Conservation (phyloP, 768 basidiomycete species). For the Udeniomyces megalosporus region DNA sequence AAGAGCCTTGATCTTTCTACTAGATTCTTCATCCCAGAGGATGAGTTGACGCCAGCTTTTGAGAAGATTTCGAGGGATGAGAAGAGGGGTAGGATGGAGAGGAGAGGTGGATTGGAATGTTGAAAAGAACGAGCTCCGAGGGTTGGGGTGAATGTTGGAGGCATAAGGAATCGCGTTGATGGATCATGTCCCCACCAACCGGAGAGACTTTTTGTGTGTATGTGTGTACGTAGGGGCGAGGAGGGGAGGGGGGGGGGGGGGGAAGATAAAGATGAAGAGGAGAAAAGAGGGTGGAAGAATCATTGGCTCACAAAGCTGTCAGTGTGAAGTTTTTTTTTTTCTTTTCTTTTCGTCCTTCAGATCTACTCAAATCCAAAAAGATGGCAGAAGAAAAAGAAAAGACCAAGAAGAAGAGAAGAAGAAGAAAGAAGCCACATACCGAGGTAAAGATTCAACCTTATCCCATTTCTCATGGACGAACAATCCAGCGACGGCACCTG, state of each 20-base stretch:
- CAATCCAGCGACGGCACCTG: constrained; percentile 84
- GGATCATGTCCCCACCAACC: constrained; percentile 98
- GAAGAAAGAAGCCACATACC: neutral
- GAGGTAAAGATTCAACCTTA: constrained; percentile 25
- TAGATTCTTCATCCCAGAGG: too few species aligned
- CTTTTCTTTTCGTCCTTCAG: too few species aligned
- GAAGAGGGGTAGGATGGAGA: constrained; percentile 61
- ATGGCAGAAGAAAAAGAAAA: neutral
- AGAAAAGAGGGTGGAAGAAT: constrained; percentile 9
- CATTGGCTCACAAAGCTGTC: too few species aligned
- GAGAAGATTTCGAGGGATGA: constrained; percentile 70
- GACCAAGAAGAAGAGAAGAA: neutral
- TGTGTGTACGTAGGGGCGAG: too few species aligned
- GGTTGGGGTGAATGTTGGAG: constrained; percentile 61
- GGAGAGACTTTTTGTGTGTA: constrained; percentile 46
- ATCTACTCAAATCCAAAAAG: neutral
- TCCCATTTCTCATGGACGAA: constrained; percentile 62
- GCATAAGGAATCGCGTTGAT: constrained; percentile 78
- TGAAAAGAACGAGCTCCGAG: constrained; percentile 88
- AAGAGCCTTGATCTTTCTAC: constrained; percentile 53
- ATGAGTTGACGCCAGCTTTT: constrained; percentile 54
- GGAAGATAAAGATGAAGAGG: constrained; percentile 13
- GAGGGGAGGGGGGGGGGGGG: constrained; percentile 15
- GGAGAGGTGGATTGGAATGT: constrained; percentile 80
- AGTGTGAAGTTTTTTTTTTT: too few species aligned